These are phyloP conservation scores for Crithidia thermophila DNA, from an alignment of 208 protist species.

Conservation along the genomic window DNA sequence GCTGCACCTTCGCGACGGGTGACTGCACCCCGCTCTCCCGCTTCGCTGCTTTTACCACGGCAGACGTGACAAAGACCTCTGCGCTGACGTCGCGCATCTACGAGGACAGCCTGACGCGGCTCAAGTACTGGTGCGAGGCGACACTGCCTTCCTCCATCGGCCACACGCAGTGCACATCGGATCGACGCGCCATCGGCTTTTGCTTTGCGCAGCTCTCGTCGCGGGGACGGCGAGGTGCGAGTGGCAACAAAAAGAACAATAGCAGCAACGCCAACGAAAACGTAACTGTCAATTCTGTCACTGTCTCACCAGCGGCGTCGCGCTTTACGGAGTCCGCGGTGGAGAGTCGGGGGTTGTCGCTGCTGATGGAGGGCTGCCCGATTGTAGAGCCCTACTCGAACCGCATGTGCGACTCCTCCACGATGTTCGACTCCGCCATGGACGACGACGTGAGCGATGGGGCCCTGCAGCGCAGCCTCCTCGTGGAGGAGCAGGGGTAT, in stretches of 20 bases:
- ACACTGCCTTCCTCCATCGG: not conserved
- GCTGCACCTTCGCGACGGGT: constrained; percentile 38
- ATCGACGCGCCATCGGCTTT: constrained; percentile 40
- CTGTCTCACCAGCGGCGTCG: too few species aligned
- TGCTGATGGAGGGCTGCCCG: constrained; percentile 58
- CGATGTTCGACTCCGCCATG: constrained; percentile 1
- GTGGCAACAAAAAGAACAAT: too few species aligned
- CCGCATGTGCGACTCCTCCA: constrained; percentile 26
- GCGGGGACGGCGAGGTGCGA: not conserved
- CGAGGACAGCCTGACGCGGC: constrained; percentile 3
- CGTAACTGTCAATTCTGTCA: too few species aligned
- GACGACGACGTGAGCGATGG: constrained; percentile 8
- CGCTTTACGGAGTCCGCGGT: not conserved
- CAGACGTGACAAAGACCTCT: too few species aligned
- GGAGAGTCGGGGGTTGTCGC: constrained; percentile 15
- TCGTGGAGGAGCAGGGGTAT: constrained; percentile 21
- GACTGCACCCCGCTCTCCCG: constrained; percentile 9
- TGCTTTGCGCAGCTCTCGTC: constrained; percentile 24
- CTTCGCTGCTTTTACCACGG: constrained; percentile 11
- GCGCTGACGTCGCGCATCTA: not conserved
- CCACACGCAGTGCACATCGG: constrained; percentile 40
- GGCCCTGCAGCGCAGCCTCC: not conserved
- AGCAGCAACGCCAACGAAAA: too few species aligned
- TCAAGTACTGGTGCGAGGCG: constrained; percentile 32
- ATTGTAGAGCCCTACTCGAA: constrained; percentile 44